phyloP scores from a whole-genome alignment of 1,139 yeast species.

The Sugiyamaella pinicola region DNA sequence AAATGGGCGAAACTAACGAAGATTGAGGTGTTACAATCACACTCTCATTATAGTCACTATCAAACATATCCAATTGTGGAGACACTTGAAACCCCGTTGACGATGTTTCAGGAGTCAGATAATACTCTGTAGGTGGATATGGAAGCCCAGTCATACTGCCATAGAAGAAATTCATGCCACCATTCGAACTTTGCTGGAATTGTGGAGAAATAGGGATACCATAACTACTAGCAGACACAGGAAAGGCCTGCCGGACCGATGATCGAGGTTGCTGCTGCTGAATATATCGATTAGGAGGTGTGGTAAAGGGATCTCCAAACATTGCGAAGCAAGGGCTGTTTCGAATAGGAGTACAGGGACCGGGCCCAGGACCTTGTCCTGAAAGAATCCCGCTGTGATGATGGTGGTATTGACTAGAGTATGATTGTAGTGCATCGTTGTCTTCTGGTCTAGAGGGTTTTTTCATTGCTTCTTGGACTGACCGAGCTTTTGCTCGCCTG shows the following conservation, averaged over 20 bases:
- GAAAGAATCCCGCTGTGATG: not conserved
- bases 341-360: slow-evolving; percentile 10
- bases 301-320: slow-evolving; percentile 11
- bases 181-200: not conserved
- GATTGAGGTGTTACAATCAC: slow-evolving; percentile 22
- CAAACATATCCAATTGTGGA: slow-evolving; percentile 18
- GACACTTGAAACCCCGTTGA: slow-evolving; percentile 18
- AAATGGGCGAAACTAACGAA: slow-evolving; percentile 13
- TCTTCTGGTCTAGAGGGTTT: slow-evolving; percentile 10
- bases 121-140: slow-evolving; percentile 7
- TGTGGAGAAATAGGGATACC: not conserved
- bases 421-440: not conserved
- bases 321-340: slow-evolving; percentile 7
- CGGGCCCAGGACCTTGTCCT: not conserved
- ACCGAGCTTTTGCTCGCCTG: slow-evolving; percentile 38
- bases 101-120: slow-evolving; percentile 8
- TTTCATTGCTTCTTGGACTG: slow-evolving; percentile 30
- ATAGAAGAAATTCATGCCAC: not conserved
- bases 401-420: slow-evolving; percentile 3
- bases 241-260: slow-evolving; percentile 5
- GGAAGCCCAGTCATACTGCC: not conserved
- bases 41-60: slow-evolving; percentile 21
- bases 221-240: not conserved
- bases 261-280: slow-evolving; percentile 8
- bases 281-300: slow-evolving; percentile 1